These are phyloP conservation scores for Arthrobotrys conoides DNA, from an alignment of 2,329 filamentous ascomycete genomes.

Conservation along the genomic window DNA sequence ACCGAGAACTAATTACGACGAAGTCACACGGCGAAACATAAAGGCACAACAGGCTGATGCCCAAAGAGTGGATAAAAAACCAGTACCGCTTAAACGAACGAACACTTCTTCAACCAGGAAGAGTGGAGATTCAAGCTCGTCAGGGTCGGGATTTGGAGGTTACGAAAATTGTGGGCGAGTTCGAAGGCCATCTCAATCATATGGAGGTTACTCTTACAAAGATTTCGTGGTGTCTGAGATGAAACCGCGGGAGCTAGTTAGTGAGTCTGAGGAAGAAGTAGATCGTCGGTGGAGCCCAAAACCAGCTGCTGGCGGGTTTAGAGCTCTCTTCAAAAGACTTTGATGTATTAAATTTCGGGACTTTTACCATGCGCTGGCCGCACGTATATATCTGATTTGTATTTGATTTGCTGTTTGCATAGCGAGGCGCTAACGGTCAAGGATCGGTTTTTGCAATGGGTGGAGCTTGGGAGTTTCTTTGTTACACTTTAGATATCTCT, in stretches of 20 bases:
- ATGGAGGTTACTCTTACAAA: slow-evolving; percentile 36
- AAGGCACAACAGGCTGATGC: background rate
- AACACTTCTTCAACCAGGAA: slow-evolving; percentile 8
- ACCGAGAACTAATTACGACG: slow-evolving; percentile 13
- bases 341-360: background rate
- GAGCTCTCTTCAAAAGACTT: slow-evolving; percentile 21
- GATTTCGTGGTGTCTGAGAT: slow-evolving; percentile 6
- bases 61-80: slow-evolving; percentile 20
- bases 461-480: slow-evolving; percentile 1
- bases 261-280: background rate
- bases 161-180: slow-evolving; percentile 22
- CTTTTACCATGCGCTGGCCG: background rate
- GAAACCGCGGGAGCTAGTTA: background rate
- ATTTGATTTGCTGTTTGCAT: background rate
- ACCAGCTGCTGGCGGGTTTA: background rate
- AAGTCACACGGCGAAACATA: background rate
- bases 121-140: slow-evolving; percentile 13
- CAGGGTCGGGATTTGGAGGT: slow-evolving; percentile 25
- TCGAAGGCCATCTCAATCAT: slow-evolving; percentile 30
- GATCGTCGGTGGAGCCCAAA: slow-evolving; percentile 6
- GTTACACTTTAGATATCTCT: background rate
- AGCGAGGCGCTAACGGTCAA: background rate
- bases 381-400: background rate
- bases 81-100: background rate
- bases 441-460: background rate